Evolutionary conservation across 2,329 filamentous ascomycete species (phyloP).

Genomic region (Aureobasidium namibiae): DNA sequence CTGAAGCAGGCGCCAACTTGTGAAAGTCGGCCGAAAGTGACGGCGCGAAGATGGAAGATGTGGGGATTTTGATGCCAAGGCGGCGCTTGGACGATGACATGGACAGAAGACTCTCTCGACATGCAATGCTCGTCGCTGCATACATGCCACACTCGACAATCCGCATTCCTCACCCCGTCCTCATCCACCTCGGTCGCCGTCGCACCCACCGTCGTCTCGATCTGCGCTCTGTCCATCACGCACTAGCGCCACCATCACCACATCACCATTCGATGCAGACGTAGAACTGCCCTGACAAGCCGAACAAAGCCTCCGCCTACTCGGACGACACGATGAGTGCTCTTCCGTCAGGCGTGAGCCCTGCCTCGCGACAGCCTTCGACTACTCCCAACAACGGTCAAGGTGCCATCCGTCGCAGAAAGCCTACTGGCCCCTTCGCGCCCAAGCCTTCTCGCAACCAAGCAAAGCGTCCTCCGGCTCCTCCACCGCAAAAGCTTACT

Average conservation of each 20-base stretch:
- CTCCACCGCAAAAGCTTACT: constrained; percentile 14
- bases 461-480: constrained; percentile 9
- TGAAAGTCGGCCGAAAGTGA: not conserved
- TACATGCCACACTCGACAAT: not conserved
- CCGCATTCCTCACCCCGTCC: not conserved
- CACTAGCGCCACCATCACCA: not conserved
- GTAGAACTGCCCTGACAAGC: not conserved
- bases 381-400: constrained; percentile 29
- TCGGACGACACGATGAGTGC: constrained; percentile 23
- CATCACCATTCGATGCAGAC: not conserved
- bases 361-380: constrained; percentile 24
- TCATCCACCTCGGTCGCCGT: not conserved
- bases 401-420: constrained; percentile 26
- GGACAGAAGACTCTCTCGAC: not conserved
- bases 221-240: not conserved
- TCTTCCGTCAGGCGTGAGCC: constrained; percentile 23
- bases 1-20: not conserved
- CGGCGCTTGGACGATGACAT: not conserved
- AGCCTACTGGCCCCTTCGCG: constrained; percentile 20
- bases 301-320: not conserved
- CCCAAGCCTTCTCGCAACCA: not conserved
- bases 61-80: constrained; percentile 1
- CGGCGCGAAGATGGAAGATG: not conserved
- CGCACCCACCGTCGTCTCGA: not conserved
- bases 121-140: not conserved